These are phyloP conservation scores for Ceratocystis albifundus DNA, from an alignment of 2,329 filamentous ascomycete species.

Conservation along the genomic window DNA sequence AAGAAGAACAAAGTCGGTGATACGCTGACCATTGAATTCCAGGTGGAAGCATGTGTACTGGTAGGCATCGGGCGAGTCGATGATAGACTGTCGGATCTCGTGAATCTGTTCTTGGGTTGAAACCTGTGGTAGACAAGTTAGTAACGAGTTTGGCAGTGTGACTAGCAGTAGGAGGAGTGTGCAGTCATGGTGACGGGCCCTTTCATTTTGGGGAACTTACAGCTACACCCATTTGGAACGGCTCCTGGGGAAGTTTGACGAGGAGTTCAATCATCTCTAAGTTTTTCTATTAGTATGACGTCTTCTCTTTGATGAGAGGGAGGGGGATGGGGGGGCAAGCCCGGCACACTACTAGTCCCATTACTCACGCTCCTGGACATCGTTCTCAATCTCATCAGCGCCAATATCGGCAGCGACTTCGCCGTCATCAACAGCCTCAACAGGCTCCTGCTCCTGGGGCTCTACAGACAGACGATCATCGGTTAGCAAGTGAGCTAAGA, in stretches of 20 bases:
- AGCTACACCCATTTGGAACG: slow-evolving; percentile 16
- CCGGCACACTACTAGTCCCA: neutral
- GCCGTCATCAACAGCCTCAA: slow-evolving; percentile 13
- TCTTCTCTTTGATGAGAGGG: neutral
- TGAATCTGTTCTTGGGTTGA: slow-evolving; percentile 92
- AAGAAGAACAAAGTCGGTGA: slow-evolving; percentile 92
- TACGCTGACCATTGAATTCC: slow-evolving; percentile 72
- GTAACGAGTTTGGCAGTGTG: neutral
- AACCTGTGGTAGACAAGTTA: slow-evolving; percentile 42
- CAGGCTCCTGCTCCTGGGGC: slow-evolving; percentile 16
- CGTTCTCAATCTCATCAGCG: slow-evolving; percentile 14
- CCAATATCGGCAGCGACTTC: slow-evolving; percentile 7
- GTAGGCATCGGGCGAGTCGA: slow-evolving; percentile 84
- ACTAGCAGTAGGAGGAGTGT: neutral
- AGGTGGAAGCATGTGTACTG: slow-evolving; percentile 99
- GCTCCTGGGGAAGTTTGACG: slow-evolving; percentile 22
- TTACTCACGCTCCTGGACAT: slow-evolving; percentile 15
- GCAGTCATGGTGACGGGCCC: slow-evolving; percentile 6
- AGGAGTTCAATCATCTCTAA: slow-evolving; percentile 21
- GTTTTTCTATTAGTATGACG: neutral
- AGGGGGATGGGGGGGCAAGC: neutral
- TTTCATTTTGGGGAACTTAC: slow-evolving; percentile 13
- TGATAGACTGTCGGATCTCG: slow-evolving; percentile 90
- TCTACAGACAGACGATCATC: neutral
- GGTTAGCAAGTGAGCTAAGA: slow-evolving; percentile 15